phyloP scores from a whole-genome alignment of 805 yeast species.

The Candida maesae region DNA sequence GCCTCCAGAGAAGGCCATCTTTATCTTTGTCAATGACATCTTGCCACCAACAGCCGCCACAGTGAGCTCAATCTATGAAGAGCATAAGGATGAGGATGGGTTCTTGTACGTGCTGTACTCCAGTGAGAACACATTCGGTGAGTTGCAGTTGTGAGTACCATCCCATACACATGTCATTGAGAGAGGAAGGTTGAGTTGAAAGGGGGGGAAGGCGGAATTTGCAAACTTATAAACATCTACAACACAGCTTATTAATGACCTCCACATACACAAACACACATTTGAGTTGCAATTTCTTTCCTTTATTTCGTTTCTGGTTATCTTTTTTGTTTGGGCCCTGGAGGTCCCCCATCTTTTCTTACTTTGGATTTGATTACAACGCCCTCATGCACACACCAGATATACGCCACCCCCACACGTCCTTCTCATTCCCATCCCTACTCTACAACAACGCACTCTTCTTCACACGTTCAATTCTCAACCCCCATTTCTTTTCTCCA shows the following conservation, averaged over 20 bases:
- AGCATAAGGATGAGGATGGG: constrained; percentile 97
- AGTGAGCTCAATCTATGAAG: constrained; percentile 92
- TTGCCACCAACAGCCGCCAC: constrained; percentile 97
- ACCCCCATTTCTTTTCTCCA: too few relatives aligned
- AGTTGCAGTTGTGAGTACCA: not conserved
- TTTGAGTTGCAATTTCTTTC: too few relatives aligned
- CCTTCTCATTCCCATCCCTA: too few relatives aligned
- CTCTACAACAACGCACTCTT: too few relatives aligned
- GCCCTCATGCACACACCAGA: not conserved
- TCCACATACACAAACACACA: not conserved
- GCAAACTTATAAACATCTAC: not conserved
- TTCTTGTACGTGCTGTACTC: constrained; percentile 93
- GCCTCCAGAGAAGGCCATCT: constrained; percentile 96
- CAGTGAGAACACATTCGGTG: constrained; percentile 96
- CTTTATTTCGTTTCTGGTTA: not conserved
- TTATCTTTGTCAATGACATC: constrained; percentile 94
- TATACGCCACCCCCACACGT: too few relatives aligned
- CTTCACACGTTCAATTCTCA: too few relatives aligned
- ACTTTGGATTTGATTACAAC: not conserved
- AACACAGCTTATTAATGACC: constrained; percentile 1
- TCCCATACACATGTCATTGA: too few relatives aligned
- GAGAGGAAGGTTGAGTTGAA: not conserved
- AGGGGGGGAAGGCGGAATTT: not conserved
- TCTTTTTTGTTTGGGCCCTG: not conserved
- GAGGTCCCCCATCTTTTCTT: too few relatives aligned